phyloP scores from a whole-genome alignment of 768 basidiomycete genomes.

The Tremella yokohamensis region DNA sequence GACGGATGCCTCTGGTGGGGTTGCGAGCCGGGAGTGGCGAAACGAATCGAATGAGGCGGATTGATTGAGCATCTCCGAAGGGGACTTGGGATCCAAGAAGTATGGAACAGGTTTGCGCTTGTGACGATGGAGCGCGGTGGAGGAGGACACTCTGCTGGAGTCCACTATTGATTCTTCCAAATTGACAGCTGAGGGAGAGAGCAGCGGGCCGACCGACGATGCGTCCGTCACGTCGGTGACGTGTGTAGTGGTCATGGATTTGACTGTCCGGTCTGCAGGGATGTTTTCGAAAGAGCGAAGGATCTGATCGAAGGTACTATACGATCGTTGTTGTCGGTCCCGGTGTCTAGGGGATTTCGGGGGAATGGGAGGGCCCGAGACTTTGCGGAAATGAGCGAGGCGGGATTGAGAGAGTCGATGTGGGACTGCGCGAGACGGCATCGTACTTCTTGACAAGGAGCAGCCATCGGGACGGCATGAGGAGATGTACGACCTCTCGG shows the following conservation, averaged over 20 bases:
- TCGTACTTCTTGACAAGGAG: too few species aligned
- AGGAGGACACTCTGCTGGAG: neutral
- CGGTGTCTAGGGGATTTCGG: neutral
- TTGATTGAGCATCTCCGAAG: too few species aligned
- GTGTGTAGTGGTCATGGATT: too few species aligned
- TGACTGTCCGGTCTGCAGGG: neutral
- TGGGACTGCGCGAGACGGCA: neutral
- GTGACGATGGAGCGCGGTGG: neutral
- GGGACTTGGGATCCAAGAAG: neutral
- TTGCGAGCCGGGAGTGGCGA: too few species aligned
- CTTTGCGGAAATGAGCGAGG: neutral
- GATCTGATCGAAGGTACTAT: neutral
- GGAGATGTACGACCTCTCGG: too few species aligned
- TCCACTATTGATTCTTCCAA: neutral
- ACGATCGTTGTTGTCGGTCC: neutral
- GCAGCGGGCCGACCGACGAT: neutral
- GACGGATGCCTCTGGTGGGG: too few species aligned
- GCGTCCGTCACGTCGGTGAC: too few species aligned
- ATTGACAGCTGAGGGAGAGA: neutral
- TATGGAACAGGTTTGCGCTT: neutral
- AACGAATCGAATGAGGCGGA: too few species aligned
- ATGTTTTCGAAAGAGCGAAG: conserved; percentile 4
- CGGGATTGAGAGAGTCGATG: conserved; percentile 1
- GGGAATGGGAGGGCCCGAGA: neutral
- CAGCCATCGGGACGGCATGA: too few species aligned